These are phyloP conservation scores for Suillus spraguei DNA, from an alignment of 768 basidiomycete species.

Conservation along the genomic window DNA sequence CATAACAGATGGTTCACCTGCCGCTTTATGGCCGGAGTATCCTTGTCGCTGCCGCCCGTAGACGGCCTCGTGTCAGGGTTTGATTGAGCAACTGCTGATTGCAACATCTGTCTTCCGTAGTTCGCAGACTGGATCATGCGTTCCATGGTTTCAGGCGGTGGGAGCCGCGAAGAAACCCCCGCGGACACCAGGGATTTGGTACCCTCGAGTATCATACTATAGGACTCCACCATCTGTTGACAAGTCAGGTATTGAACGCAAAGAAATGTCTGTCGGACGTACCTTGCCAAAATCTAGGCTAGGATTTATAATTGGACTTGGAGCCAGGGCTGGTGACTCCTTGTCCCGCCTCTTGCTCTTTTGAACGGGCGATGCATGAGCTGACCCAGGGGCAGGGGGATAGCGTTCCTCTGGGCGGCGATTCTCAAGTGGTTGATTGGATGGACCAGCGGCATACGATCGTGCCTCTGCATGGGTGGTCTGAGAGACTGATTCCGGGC, in stretches of 20 bases:
- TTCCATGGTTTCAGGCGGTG: slow-evolving; percentile 40
- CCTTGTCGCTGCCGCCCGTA: slow-evolving; percentile 31
- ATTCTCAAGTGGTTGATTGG: slow-evolving; percentile 33
- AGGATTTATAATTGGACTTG: slow-evolving; percentile 28
- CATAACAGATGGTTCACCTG: slow-evolving; percentile 35
- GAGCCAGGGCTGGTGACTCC: slow-evolving; percentile 31
- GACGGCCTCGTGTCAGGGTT: slow-evolving; percentile 30
- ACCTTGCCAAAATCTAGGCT: slow-evolving; percentile 48
- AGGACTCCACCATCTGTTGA: slow-evolving; percentile 45
- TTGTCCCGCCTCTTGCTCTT: slow-evolving; percentile 41
- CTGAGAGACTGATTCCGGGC: slow-evolving; percentile 34
- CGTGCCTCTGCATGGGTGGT: slow-evolving; percentile 34
- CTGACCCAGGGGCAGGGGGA: slow-evolving; percentile 27
- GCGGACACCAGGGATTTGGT: slow-evolving; percentile 32
- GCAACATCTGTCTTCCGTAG: slow-evolving; percentile 37
- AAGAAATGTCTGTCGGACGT: slow-evolving; percentile 11
- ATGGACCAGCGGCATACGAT: slow-evolving; percentile 27
- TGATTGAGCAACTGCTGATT: slow-evolving; percentile 31
- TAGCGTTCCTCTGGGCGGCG: slow-evolving; percentile 38
- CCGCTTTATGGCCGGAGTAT: slow-evolving; percentile 32
- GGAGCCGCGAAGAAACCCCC: slow-evolving; percentile 24
- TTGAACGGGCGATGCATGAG: slow-evolving; percentile 31
- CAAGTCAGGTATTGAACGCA: slow-evolving; percentile 16
- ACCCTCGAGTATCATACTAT: slow-evolving; percentile 44
- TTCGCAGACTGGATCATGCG: slow-evolving; percentile 47